Percentiles rank a stretch among this genome's conserved stretches.
Conservation (phyloP, 495 filamentous ascomycete genomes). For the Penicillium argentinense region DNA sequence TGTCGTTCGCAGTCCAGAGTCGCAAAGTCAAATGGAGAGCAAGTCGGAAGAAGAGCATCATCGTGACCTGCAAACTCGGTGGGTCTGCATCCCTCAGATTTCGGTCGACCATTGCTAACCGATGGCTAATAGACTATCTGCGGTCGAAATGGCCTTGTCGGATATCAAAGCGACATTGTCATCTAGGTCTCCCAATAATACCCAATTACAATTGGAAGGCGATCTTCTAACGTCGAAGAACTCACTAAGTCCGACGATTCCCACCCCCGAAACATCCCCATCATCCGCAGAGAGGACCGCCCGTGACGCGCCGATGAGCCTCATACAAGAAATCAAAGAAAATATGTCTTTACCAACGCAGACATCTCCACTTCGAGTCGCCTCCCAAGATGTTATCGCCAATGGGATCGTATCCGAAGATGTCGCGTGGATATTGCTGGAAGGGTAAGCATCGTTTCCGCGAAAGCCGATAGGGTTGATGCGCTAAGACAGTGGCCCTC, state of each 20-base stretch:
- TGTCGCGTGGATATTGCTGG: constrained; percentile 3
- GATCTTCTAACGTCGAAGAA: no score
- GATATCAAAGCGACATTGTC: neutral
- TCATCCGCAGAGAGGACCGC: constrained; percentile 11
- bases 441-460: constrained; percentile 6
- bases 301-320: constrained; percentile 21
- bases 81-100: neutral
- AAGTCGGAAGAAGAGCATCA: neutral
- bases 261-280: neutral
- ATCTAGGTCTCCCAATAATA: neutral
- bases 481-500: neutral
- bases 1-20: neutral
- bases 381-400: constrained; percentile 12
- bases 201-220: no score
- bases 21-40: neutral
- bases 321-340: constrained; percentile 18
- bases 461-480: neutral
- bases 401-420: constrained; percentile 10
- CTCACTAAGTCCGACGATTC: neutral
- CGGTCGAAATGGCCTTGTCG: neutral
- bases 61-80: neutral
- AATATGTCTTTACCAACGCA: constrained; percentile 11
- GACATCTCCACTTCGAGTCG: constrained; percentile 1
- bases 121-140: neutral
- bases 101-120: no score